A percentile compares a stretch with the other conserved stretches of the same genome.
These are phyloP conservation scores for Maudiozyma saulgeensis DNA, from an alignment of 805 yeast species.

Conservation along the genomic window DNA sequence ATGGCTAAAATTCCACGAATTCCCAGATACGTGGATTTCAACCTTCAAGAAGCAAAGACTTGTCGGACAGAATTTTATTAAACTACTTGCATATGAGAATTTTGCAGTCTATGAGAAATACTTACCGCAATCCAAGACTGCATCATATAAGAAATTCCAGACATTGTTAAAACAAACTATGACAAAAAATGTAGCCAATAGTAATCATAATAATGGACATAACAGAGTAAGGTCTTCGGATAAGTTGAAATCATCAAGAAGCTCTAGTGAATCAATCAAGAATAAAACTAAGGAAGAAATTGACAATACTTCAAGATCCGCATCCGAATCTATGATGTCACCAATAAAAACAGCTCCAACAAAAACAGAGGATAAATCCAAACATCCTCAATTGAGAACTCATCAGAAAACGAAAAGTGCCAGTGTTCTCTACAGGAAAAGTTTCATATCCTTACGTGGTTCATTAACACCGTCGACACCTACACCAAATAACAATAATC, in stretches of 20 bases:
- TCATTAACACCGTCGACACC: constrained; percentile 1
- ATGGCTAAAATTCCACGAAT: constrained; percentile 64
- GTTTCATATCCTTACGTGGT: constrained; percentile 27
- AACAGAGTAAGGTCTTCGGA: constrained; percentile 16
- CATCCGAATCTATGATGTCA: constrained; percentile 23
- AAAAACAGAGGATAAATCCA: constrained; percentile 19
- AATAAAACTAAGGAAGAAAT: constrained; percentile 4
- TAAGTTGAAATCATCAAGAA: constrained; percentile 15
- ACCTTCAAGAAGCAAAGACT: constrained; percentile 51
- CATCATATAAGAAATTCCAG: constrained; percentile 49
- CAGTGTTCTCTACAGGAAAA: constrained; percentile 28
- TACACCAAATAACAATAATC: neutral
- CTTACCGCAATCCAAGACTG: constrained; percentile 37
- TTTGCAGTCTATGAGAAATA: constrained; percentile 34
- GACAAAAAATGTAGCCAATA: constrained; percentile 24
- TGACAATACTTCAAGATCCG: constrained; percentile 9
- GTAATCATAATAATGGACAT: constrained; percentile 6
- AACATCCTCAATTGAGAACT: constrained; percentile 10
- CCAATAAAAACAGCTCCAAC: constrained; percentile 12
- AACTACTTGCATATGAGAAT: constrained; percentile 57
- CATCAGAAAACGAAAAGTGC: constrained; percentile 26
- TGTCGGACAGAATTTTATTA: constrained; percentile 54
- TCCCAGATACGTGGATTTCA: constrained; percentile 66
- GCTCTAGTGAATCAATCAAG: constrained; percentile 24
- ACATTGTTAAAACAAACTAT: constrained; percentile 41